Evolutionary conservation across 345 rosid genomes (phyloP).

Genomic region (Melaleuca quinquenervia): DNA sequence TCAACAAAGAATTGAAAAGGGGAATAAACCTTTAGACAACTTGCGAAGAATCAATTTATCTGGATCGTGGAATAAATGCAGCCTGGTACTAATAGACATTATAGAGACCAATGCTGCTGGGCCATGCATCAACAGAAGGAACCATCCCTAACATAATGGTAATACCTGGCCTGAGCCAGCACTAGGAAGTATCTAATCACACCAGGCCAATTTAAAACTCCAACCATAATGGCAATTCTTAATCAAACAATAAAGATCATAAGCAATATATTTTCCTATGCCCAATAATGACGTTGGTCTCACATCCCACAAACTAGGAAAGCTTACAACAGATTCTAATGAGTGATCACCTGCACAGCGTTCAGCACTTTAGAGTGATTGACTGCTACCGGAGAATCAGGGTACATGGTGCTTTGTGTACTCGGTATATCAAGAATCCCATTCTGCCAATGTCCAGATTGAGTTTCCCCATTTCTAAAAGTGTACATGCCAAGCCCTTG

Average conservation of each 20-base stretch:
- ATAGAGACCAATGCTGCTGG: background rate
- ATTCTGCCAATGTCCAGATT: slow-evolving; percentile 94
- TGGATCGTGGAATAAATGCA: background rate
- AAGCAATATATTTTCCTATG: background rate
- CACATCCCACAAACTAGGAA: background rate
- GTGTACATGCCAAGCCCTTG: slow-evolving; percentile 98
- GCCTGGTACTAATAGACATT: background rate
- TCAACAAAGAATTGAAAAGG: background rate
- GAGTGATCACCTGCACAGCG: slow-evolving; percentile 59
- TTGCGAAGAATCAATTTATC: background rate
- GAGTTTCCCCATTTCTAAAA: slow-evolving; percentile 87
- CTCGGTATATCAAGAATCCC: slow-evolving; percentile 81
- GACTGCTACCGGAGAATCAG: slow-evolving; percentile 69
- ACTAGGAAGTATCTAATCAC: background rate
- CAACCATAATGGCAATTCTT: background rate
- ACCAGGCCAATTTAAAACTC: background rate
- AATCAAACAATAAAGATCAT: background rate
- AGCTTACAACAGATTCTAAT: background rate
- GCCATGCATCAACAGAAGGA: background rate
- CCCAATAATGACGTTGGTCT: background rate
- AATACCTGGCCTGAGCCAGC: background rate
- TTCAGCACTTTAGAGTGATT: slow-evolving; percentile 84
- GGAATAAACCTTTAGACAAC: background rate
- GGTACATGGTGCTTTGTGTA: slow-evolving; percentile 48
- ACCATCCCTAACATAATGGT: background rate